A percentile compares a stretch with the other conserved stretches of the same genome.
These are phyloP conservation scores for Diplocarpon rosae DNA, from an alignment of 2,329 filamentous ascomycete species.

Conservation along the genomic window DNA sequence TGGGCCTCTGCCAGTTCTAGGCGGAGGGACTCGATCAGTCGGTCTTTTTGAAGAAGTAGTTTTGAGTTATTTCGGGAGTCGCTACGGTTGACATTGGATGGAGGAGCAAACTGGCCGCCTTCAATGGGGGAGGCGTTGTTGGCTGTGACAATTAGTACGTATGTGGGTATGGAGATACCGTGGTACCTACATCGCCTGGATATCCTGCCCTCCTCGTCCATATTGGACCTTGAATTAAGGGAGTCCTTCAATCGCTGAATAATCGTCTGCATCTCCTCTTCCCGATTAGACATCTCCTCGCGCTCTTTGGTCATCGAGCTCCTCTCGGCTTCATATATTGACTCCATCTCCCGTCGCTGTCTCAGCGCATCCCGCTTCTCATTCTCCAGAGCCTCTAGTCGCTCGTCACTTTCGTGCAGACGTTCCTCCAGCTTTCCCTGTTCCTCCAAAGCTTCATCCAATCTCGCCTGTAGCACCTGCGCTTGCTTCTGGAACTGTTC, in stretches of 20 bases:
- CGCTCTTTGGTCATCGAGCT: conserved; percentile 83
- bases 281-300: conserved; percentile 71
- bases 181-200: conserved; percentile 46
- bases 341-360: conserved; percentile 83
- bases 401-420: conserved; percentile 76
- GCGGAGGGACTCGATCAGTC: conserved; percentile 83
- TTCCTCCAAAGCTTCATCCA: conserved; percentile 76
- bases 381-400: conserved; percentile 67
- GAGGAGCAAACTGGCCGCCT: conserved; percentile 72
- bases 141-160: conserved; percentile 20
- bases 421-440: conserved; percentile 81
- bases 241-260: conserved; percentile 89
- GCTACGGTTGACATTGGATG: conserved; percentile 73
- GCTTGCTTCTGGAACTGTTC: conserved; percentile 77
- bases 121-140: conserved; percentile 58
- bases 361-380: conserved; percentile 76
- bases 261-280: conserved; percentile 82
- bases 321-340: conserved; percentile 83
- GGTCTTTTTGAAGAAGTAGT: conserved; percentile 87
- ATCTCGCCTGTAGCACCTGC: conserved; percentile 70
- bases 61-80: conserved; percentile 85
- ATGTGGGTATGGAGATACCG: not conserved
- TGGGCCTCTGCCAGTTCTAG: conserved; percentile 90
- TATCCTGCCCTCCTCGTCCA: conserved; percentile 42
- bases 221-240: conserved; percentile 61